Percentiles rank a stretch among this genome's conserved stretches.
Evolutionary conservation across 1,284 basidiomycete genomes (phyloP).

Genomic region (Trichosporon ovoides): DNA sequence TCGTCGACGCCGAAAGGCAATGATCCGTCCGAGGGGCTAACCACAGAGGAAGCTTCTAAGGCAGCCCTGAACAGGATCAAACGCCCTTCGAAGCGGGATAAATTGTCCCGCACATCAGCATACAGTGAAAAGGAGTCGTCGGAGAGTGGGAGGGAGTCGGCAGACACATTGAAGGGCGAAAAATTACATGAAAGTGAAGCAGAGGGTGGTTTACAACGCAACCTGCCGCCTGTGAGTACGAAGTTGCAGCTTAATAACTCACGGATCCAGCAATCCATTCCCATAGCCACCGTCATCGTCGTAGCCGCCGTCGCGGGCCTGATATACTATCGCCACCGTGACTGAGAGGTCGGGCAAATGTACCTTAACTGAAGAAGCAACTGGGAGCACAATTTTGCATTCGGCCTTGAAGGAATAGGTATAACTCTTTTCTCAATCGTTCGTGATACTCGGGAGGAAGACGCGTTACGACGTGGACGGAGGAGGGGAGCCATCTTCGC

Average conservation of each 20-base stretch:
- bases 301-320: slow-evolving; percentile 41
- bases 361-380: slow-evolving; percentile 5
- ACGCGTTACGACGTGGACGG: neutral
- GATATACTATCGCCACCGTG: slow-evolving; percentile 30
- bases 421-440: neutral
- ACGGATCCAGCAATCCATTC: slow-evolving; percentile 19
- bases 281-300: slow-evolving; percentile 35
- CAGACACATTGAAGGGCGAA: slow-evolving; percentile 36
- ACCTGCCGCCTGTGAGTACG: slow-evolving; percentile 1
- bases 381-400: neutral
- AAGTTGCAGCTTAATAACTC: neutral
- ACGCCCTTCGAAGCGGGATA: slow-evolving; percentile 1
- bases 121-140: slow-evolving; percentile 28
- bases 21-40: neutral
- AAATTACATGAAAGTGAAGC: slow-evolving; percentile 6
- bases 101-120: neutral
- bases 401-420: neutral
- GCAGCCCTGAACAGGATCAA: neutral
- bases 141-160: slow-evolving; percentile 40
- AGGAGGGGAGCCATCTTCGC: neutral
- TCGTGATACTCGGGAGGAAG: neutral
- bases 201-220: neutral
- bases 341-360: neutral
- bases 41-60: neutral
- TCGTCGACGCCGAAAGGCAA: slow-evolving; percentile 28